phyloP scores from a whole-genome alignment of 805 yeast species.

The Candida wancherniae region DNA sequence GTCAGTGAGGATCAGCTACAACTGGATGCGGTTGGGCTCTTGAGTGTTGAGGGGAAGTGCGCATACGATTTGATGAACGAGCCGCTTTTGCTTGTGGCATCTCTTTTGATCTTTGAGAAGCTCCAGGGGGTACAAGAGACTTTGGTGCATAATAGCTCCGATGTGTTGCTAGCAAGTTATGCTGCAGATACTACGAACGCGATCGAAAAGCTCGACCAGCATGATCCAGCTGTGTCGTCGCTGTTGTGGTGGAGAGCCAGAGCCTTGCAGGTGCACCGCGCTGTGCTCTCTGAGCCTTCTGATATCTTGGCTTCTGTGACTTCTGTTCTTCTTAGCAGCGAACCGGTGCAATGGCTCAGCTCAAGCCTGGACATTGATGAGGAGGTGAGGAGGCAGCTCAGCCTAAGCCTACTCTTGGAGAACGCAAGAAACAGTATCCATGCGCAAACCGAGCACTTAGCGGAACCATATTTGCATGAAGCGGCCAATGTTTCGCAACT shows the following conservation, averaged over 20 bases:
- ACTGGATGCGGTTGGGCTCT: conserved; percentile 32
- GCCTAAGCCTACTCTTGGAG: conserved; percentile 57
- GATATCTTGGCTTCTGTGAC: conserved; percentile 43
- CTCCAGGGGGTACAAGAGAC: conserved; percentile 44
- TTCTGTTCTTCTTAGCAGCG: conserved; percentile 33
- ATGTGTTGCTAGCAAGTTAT: conserved; percentile 24
- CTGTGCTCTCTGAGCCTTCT: conserved; percentile 60
- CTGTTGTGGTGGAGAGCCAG: conserved; percentile 75
- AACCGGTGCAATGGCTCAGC: conserved; percentile 23
- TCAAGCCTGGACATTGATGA: conserved; percentile 28
- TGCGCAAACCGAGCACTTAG: conserved; percentile 58
- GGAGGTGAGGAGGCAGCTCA: conserved; percentile 32
- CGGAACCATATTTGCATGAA: conserved; percentile 49
- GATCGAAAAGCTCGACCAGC: conserved; percentile 5
- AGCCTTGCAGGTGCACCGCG: conserved; percentile 57
- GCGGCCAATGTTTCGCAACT: conserved; percentile 59
- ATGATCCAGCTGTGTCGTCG: conserved; percentile 41
- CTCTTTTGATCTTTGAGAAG: conserved; percentile 30
- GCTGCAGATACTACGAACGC: conserved; percentile 13
- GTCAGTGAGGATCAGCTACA: conserved; percentile 19
- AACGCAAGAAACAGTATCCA: conserved; percentile 59
- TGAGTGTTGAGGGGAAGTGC: conserved; percentile 61
- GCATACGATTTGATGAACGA: conserved; percentile 52
- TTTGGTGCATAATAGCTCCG: conserved; percentile 29
- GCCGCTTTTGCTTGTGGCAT: conserved; percentile 30